Evolutionary conservation across 768 basidiomycete species (phyloP).

Genomic region (Tylopilus rubrobrunneus): DNA sequence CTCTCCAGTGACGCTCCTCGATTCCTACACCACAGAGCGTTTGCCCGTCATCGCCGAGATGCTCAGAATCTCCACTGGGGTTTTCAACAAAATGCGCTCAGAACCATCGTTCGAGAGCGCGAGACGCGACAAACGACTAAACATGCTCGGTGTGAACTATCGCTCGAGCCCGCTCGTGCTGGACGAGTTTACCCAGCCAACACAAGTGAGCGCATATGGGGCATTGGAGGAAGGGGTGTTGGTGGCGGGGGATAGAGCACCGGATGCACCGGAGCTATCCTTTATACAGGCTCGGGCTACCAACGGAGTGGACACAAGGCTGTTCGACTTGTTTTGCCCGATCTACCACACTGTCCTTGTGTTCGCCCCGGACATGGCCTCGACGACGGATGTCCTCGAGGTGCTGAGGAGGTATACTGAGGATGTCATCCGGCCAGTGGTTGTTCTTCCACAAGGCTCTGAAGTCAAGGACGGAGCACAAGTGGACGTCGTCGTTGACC

Average conservation of each 20-base stretch:
- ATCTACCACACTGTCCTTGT: conserved; percentile 29
- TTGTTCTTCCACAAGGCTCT: conserved; percentile 11
- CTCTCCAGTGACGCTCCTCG: conserved; percentile 34
- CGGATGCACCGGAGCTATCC: conserved; percentile 37
- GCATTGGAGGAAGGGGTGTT: conserved; percentile 24
- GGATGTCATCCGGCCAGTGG: conserved; percentile 2
- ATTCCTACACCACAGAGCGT: conserved; percentile 37
- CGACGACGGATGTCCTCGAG: conserved; percentile 6
- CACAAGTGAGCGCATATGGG: conserved; percentile 11
- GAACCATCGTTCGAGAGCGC: background rate
- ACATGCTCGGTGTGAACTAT: conserved; percentile 35
- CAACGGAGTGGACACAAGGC: background rate
- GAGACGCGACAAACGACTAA: conserved; percentile 3
- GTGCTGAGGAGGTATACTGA: conserved; percentile 4
- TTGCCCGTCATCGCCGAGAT: conserved; percentile 44
- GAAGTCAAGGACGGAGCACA: conserved; percentile 6
- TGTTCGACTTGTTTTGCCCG: conserved; percentile 25
- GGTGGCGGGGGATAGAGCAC: conserved; percentile 43
- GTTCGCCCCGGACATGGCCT: conserved; percentile 15
- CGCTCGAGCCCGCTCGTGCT: conserved; percentile 34
- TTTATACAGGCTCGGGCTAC: conserved; percentile 14
- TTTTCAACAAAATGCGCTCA: conserved; percentile 7
- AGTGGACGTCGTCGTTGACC: conserved; percentile 35
- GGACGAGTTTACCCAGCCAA: conserved; percentile 31
- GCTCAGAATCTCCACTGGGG: conserved; percentile 37